Percentiles rank a stretch among this genome's conserved stretches.
phyloP scores from a whole-genome alignment of 1,284 basidiomycete genomes.

The Rhizoctonia solani region DNA sequence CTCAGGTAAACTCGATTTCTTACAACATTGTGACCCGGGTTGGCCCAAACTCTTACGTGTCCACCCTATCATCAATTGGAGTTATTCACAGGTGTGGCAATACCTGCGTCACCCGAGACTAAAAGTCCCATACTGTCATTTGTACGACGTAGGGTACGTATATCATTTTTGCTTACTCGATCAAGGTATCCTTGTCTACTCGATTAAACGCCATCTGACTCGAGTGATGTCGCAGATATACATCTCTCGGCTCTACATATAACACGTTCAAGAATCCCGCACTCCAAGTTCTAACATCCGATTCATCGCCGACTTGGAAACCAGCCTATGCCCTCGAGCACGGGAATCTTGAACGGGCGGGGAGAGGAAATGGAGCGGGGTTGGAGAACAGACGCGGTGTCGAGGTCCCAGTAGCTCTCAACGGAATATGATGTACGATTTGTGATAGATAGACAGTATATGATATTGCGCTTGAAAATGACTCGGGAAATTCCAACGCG shows the following conservation, averaged over 20 bases:
- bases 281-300: slow-evolving; percentile 37
- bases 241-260: slow-evolving; percentile 91
- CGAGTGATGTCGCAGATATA: too few relatives aligned
- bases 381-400: too few relatives aligned
- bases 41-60: slow-evolving; percentile 93
- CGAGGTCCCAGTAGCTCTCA: too few relatives aligned
- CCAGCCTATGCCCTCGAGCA: slow-evolving; percentile 84
- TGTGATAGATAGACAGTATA: too few relatives aligned
- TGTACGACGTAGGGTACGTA: slow-evolving; percentile 92
- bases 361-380: slow-evolving; percentile 43
- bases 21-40: slow-evolving; percentile 79
- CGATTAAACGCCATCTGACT: too few relatives aligned
- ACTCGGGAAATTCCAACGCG: too few relatives aligned
- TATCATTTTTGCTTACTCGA: not conserved
- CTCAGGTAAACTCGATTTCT: slow-evolving; percentile 59
- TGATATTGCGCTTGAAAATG: too few relatives aligned
- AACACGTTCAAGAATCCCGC: slow-evolving; percentile 92
- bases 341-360: slow-evolving; percentile 70
- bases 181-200: not conserved
- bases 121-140: slow-evolving; percentile 78
- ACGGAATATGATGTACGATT: too few relatives aligned
- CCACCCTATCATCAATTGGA: slow-evolving; percentile 96
- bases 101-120: slow-evolving; percentile 69
- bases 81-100: slow-evolving; percentile 86
- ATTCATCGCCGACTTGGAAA: slow-evolving; percentile 51